Percentiles rank a stretch among this genome's conserved stretches.
These are phyloP conservation scores for Boletus vermiculosoides DNA, from an alignment of 768 basidiomycete species.

Conservation along the genomic window DNA sequence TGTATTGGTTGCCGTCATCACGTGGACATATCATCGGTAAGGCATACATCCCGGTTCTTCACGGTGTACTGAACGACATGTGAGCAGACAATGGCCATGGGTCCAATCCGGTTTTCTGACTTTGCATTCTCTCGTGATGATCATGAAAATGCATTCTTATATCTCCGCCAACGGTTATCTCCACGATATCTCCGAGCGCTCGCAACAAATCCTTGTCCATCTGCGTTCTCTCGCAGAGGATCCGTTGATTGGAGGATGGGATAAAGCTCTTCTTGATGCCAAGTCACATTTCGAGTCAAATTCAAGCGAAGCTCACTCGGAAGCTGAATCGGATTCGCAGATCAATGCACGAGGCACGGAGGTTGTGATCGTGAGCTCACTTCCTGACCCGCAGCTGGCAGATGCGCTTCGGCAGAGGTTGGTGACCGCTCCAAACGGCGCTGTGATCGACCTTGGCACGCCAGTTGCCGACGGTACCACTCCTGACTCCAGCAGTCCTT, in stretches of 20 bases:
- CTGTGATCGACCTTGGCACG: conserved; percentile 7
- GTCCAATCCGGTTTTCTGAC: conserved; percentile 92
- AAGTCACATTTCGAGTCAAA: conserved; percentile 35
- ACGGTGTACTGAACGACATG: background rate
- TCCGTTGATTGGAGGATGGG: conserved; percentile 59
- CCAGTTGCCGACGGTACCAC: background rate
- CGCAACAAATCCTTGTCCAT: conserved; percentile 40
- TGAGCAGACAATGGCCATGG: conserved; percentile 90
- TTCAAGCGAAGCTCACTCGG: conserved; percentile 22
- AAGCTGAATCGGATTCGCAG: conserved; percentile 12
- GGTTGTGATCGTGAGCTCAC: conserved; percentile 46
- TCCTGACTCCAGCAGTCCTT: conserved; percentile 1
- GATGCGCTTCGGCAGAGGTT: conserved; percentile 59
- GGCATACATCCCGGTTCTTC: conserved; percentile 12
- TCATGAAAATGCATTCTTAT: conserved; percentile 98
- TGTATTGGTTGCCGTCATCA: conserved; percentile 70
- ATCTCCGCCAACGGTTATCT: conserved; percentile 85
- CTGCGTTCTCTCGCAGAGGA: conserved; percentile 48
- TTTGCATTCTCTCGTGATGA: conserved; percentile 83
- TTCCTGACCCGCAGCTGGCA: conserved; percentile 53
- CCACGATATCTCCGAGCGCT: conserved; percentile 49
- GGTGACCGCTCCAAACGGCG: conserved; percentile 30
- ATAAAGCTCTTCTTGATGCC: conserved; percentile 55
- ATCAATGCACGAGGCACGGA: conserved; percentile 47
- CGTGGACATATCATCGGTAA: conserved; percentile 88